Conservation (phyloP, 1,284 basidiomycete species). For the Puccinia triticina region DNA sequence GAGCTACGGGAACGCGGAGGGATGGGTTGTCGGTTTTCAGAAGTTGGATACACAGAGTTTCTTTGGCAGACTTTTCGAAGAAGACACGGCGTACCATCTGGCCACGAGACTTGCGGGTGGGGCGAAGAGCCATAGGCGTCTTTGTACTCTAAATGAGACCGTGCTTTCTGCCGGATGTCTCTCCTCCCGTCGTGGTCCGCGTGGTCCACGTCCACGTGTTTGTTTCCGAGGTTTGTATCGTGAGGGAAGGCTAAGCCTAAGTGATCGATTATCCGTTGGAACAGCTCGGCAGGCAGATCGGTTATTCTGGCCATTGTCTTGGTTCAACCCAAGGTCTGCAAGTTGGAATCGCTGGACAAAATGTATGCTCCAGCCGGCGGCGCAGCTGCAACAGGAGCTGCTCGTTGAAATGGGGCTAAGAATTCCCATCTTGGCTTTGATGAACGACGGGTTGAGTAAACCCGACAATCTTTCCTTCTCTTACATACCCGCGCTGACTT, state of each 20-base stretch:
- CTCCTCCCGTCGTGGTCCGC: not conserved
- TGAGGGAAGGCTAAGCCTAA: not conserved
- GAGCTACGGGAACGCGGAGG: not conserved
- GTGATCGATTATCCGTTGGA: not conserved
- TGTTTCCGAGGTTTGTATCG: not conserved
- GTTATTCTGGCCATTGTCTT: not conserved
- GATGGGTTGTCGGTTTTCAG: not conserved
- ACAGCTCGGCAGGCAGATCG: not conserved
- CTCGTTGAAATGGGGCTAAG: no score
- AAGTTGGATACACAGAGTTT: not conserved
- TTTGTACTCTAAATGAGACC: not conserved
- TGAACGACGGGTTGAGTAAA: no score
- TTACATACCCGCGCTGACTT: no score
- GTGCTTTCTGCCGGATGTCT: not conserved
- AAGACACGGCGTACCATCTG: not conserved
- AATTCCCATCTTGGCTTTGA: no score
- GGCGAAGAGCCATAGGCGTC: not conserved
- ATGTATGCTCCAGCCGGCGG: no score
- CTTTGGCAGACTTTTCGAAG: not conserved
- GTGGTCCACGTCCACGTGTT: not conserved
- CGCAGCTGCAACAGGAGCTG: no score
- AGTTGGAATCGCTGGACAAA: no score
- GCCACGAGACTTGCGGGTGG: not conserved
- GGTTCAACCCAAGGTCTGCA: no score
- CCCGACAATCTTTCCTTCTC: no score